Percentiles rank a stretch among this genome's conserved stretches.
phyloP scores from a whole-genome alignment of 768 basidiomycete species.

The Serendipita sp. region DNA sequence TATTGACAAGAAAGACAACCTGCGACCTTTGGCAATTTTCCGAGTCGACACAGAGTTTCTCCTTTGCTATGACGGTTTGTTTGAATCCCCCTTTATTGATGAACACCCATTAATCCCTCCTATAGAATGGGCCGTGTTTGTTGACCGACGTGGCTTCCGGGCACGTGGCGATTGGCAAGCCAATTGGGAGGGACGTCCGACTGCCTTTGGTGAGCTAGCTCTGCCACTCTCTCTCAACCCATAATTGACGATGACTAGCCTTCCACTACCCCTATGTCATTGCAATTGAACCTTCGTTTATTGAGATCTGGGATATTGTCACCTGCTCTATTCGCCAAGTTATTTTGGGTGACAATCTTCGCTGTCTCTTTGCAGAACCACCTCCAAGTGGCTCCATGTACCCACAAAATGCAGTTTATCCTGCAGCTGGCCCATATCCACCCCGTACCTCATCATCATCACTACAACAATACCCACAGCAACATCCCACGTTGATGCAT shows the following conservation, averaged over 20 bases:
- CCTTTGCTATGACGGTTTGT: constrained; percentile 88
- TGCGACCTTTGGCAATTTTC: constrained; percentile 91
- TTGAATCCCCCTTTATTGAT: background rate
- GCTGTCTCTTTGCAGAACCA: constrained; percentile 83
- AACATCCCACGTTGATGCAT: background rate
- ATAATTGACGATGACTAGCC: constrained; percentile 31
- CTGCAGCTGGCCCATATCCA: background rate
- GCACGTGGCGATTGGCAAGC: constrained; percentile 88
- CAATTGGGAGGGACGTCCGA: constrained; percentile 89
- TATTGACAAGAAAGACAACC: constrained; percentile 73
- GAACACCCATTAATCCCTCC: constrained; percentile 8
- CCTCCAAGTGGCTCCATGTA: constrained; percentile 21
- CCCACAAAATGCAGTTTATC: background rate
- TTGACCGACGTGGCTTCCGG: constrained; percentile 88
- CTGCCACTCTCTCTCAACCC: background rate
- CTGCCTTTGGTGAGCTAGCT: constrained; percentile 65
- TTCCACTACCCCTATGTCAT: constrained; percentile 92
- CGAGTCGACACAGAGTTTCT: constrained; percentile 93
- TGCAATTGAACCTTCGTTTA: constrained; percentile 90
- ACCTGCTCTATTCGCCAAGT: constrained; percentile 85
- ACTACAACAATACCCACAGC: background rate
- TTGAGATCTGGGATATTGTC: constrained; percentile 92
- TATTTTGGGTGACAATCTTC: constrained; percentile 81
- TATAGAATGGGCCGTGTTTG: constrained; percentile 95
- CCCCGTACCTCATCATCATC: background rate